phyloP scores from a whole-genome alignment of 352 stramenopile genomes.

The Phytophthora litchii region DNA sequence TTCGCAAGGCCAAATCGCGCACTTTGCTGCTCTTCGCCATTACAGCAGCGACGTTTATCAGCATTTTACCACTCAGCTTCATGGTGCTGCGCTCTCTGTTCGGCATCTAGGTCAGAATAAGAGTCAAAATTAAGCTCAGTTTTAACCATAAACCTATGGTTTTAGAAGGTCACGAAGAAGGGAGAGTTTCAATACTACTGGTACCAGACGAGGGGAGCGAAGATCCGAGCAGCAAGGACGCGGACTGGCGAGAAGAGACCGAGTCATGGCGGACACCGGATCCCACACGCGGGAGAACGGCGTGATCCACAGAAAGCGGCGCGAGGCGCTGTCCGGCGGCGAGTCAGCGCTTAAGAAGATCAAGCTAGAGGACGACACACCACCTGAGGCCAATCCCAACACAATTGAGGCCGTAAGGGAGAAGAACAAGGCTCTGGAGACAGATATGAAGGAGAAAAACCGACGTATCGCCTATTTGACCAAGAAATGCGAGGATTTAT shows the following conservation, averaged over 20 bases:
- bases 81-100: conserved; percentile 28
- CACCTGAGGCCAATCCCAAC: conserved; percentile 75
- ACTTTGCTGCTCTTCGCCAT: conserved; percentile 43
- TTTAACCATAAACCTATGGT: conserved; percentile 21
- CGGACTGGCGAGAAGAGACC: conserved; percentile 8
- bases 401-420: conserved; percentile 75
- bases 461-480: conserved; percentile 71
- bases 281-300: conserved; percentile 34
- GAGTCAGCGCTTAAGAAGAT: conserved; percentile 61
- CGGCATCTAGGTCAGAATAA: conserved; percentile 30
- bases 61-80: conserved; percentile 38
- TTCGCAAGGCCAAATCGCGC: conserved; percentile 42
- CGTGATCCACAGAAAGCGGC: conserved; percentile 46
- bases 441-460: conserved; percentile 86
- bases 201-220: conserved; percentile 18
- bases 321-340: conserved; percentile 30
- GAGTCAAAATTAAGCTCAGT: conserved; percentile 20
- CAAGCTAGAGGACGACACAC: conserved; percentile 64
- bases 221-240: conserved; percentile 26
- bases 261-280: conserved; percentile 37
- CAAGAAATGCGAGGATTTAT: conserved; percentile 74
- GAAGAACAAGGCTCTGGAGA: conserved; percentile 75
- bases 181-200: conserved; percentile 22
- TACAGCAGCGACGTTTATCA: conserved; percentile 37
- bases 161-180: conserved; percentile 16